Evolutionary conservation across 2,329 filamentous ascomycete species (phyloP).

Genomic region (Aspergillus sp.): DNA sequence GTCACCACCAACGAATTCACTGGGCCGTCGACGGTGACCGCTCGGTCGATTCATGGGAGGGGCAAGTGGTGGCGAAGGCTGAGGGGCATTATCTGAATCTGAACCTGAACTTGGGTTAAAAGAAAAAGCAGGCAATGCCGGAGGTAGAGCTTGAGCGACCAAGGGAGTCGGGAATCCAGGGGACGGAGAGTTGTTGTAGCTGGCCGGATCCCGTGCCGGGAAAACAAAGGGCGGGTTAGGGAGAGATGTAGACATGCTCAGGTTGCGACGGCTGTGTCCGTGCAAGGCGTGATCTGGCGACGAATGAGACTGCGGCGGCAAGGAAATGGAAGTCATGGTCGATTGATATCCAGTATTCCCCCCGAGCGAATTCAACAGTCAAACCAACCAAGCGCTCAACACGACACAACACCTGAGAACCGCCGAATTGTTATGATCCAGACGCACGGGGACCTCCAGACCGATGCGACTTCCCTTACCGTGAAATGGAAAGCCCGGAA

Average conservation of each 20-base stretch:
- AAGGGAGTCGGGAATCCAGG: constrained; percentile 43
- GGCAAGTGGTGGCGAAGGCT: constrained; percentile 35
- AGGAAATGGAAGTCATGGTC: constrained; percentile 31
- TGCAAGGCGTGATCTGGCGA: constrained; percentile 15
- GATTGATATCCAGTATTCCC: constrained; percentile 3
- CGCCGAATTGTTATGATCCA: constrained; percentile 11
- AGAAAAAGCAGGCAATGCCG: constrained; percentile 32
- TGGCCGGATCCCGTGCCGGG: constrained; percentile 42
- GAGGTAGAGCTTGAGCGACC: constrained; percentile 23
- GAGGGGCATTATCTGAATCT: constrained; percentile 26
- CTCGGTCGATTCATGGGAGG: constrained; percentile 44
- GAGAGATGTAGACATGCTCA: constrained; percentile 23
- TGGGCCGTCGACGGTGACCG: constrained; percentile 67
- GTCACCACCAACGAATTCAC: constrained; percentile 73
- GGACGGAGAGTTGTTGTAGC: constrained; percentile 25
- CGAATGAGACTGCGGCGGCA: constrained; percentile 24
- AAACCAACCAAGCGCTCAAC: background rate
- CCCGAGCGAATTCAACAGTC: background rate
- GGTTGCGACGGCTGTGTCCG: constrained; percentile 17
- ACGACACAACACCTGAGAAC: background rate
- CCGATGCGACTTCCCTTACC: constrained; percentile 16
- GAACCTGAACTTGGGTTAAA: constrained; percentile 29
- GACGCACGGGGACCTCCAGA: constrained; percentile 21
- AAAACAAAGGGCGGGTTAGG: constrained; percentile 61
- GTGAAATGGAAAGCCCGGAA: constrained; percentile 16